Conservation (phyloP, 352 stramenopile species). For the Nothophytophthora sp. region DNA sequence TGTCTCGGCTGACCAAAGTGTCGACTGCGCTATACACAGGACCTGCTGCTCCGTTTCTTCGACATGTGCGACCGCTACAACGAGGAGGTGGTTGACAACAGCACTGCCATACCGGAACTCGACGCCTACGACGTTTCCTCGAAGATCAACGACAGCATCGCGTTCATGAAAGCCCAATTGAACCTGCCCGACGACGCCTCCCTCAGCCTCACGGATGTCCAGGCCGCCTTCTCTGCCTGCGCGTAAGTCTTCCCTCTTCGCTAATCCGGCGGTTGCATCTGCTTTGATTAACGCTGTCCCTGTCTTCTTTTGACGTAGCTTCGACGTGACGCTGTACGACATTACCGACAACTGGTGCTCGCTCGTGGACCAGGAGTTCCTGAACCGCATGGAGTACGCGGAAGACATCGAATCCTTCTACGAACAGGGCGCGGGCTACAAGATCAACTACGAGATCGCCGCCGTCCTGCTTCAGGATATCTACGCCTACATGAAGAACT, state of each 20-base stretch:
- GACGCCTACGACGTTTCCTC: conserved; percentile 36
- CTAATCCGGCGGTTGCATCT: neutral
- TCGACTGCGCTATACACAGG: conserved; percentile 17
- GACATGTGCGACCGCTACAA: conserved; percentile 65
- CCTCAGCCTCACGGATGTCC: conserved; percentile 43
- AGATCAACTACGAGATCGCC: conserved; percentile 81
- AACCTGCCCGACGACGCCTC: conserved; percentile 27
- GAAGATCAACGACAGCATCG: conserved; percentile 29
- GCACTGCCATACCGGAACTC: conserved; percentile 38
- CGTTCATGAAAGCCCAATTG: conserved; percentile 35
- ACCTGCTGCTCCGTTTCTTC: conserved; percentile 67
- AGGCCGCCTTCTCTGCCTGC: conserved; percentile 60
- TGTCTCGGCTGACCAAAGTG: neutral
- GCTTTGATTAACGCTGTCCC: neutral
- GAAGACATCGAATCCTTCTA: conserved; percentile 78
- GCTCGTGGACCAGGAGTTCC: conserved; percentile 40
- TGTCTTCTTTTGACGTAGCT: conserved; percentile 22
- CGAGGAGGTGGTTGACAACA: conserved; percentile 55
- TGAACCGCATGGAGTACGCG: conserved; percentile 58
- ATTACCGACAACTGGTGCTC: conserved; percentile 60
- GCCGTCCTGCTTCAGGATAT: conserved; percentile 62
- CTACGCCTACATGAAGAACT: conserved; percentile 44
- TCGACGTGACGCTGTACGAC: conserved; percentile 65
- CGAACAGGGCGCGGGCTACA: conserved; percentile 50
- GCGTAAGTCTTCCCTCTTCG: no score